Evolutionary conservation across 192 early-diverging fungal genomes (phyloP), one percentile per base, ranked within the genome.

Genomic region (Coemansia reversa): DNA sequence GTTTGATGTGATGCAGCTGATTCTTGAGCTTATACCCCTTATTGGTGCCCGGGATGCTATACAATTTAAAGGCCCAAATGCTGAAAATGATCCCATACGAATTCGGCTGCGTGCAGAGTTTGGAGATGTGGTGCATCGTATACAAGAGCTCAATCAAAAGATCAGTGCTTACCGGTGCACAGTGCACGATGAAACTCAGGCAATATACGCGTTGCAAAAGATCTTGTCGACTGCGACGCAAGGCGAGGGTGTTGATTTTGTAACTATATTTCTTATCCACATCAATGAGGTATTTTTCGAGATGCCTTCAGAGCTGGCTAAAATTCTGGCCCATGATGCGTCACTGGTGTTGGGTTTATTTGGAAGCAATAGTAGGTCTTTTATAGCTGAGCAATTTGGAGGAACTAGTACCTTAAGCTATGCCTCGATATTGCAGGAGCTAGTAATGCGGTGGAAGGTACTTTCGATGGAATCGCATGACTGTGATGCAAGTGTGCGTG

Each of bases 51-150:
- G 49, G 19, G 22, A 32, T 14, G 48, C 35, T 7, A 20, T 29
- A 19, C 58, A 22, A 28, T 32, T 33, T 6, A 18, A 18, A 4
- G 62, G 29, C 5, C 7, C 61, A 3, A 28, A 28, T 5, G 55
- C 47, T 47, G 60, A 61, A 47, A 51, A 29, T 25, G 63, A 63
- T 12, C 62, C 76, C 1, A 47, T 33, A 9, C 50, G 52, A 32
- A 61, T 55, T 24, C 52, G 66, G 4, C 51, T 79, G 50, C 71
- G 72, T 19, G 76, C 76, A 1, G 76, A 79, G 52, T 70, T 79
- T 70, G 76, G 76, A 4, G 68, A 74, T 49, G 50, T 79, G 61
- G 27, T 42, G 6, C 39, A 64, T 45, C 63, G 67, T 14, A 33
- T 74, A 23, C 14, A 61, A 1, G 68, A 74, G 29, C 23, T 70